These are phyloP conservation scores for Solanum pimpinellifolium DNA, from an alignment of 257 asterid genomes.

Conservation along the genomic window DNA sequence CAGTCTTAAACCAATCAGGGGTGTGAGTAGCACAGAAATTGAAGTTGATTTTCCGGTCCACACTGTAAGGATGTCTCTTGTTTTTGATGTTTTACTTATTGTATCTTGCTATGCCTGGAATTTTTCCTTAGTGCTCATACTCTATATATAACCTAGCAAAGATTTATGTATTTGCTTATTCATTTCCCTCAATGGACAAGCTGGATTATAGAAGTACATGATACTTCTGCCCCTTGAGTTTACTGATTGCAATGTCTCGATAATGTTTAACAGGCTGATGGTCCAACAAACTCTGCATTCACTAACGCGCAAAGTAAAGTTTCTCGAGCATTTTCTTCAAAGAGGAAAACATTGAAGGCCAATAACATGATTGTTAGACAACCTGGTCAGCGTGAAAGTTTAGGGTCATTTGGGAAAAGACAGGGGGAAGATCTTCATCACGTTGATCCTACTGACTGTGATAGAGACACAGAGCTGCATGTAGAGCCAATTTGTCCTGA, in stretches of 20 bases:
- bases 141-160: not conserved
- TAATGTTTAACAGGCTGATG: not conserved
- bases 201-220: not conserved
- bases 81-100: not conserved
- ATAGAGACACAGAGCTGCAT: not conserved
- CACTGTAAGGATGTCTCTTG: not conserved
- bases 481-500: not conserved
- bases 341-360: not conserved
- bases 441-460: not conserved
- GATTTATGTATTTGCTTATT: not conserved
- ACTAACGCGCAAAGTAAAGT: not conserved
- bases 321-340: not conserved
- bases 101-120: not conserved
- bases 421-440: not conserved
- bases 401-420: not conserved
- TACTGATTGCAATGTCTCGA: not conserved
- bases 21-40: not conserved
- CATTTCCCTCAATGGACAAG: not conserved
- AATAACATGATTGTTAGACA: not conserved
- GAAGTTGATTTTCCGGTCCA: not conserved
- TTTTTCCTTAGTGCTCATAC: not conserved
- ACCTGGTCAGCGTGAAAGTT: not conserved
- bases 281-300: not conserved
- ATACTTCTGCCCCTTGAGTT: not conserved
- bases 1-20: not conserved